Conservation (phyloP, 2,329 filamentous ascomycete species). For the Didymella exigua region DNA sequence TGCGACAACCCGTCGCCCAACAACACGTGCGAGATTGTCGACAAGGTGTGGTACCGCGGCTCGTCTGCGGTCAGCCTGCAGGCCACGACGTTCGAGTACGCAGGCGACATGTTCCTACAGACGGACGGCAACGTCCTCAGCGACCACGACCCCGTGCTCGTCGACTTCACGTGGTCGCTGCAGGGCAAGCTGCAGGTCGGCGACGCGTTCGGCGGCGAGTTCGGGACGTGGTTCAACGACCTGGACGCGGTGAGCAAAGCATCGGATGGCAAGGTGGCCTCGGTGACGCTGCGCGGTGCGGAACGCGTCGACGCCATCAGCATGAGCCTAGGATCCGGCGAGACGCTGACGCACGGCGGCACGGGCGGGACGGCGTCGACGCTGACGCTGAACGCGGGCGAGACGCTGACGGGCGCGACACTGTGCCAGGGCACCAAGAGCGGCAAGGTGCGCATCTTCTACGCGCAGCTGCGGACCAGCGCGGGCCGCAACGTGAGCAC, state of each 20-base stretch:
- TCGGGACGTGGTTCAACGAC: slow-evolving; percentile 63
- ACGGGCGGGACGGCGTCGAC: slow-evolving; percentile 54
- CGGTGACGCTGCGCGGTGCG: slow-evolving; percentile 55
- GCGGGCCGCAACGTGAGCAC: slow-evolving; percentile 53
- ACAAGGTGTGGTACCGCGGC: slow-evolving; percentile 68
- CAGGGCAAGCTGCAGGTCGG: slow-evolving; percentile 24
- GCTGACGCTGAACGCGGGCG: slow-evolving; percentile 54
- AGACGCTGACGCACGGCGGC: slow-evolving; percentile 60
- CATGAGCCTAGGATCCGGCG: slow-evolving; percentile 57
- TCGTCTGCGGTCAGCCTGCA: slow-evolving; percentile 54
- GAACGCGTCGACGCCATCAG: slow-evolving; percentile 59
- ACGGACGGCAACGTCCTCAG: slow-evolving; percentile 62
- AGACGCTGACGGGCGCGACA: slow-evolving; percentile 57
- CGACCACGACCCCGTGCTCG: slow-evolving; percentile 69
- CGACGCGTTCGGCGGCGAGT: slow-evolving; percentile 56
- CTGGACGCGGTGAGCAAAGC: slow-evolving; percentile 48
- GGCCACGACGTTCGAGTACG: slow-evolving; percentile 62
- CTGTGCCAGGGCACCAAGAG: slow-evolving; percentile 59
- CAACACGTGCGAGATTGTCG: slow-evolving; percentile 66
- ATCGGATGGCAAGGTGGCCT: slow-evolving; percentile 44
- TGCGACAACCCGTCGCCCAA: slow-evolving; percentile 64
- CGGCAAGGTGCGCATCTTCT: slow-evolving; percentile 59
- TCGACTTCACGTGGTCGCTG: slow-evolving; percentile 53
- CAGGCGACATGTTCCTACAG: slow-evolving; percentile 62
- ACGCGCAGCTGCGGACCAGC: slow-evolving; percentile 59